Base-by-base conservation (phyloP, 495 filamentous ascomycete species). In the Xylaria castorea region DNA sequence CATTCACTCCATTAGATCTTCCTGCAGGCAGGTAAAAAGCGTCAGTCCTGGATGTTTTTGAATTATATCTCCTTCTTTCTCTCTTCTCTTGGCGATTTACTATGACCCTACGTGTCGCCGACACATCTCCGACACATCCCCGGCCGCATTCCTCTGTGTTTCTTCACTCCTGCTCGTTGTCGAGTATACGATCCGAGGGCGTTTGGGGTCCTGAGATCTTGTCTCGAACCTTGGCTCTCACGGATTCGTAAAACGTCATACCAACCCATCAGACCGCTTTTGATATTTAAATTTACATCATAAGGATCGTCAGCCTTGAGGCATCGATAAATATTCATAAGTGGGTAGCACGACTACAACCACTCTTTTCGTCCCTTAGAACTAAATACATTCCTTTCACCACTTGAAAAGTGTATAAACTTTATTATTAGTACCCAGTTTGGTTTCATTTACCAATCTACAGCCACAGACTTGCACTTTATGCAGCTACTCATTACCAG, bases 391-490 rank as follows among this genome's bases (percentile, higher is more conserved):
- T 66, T 71, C 63, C 46, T 68, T 75, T 69, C 57, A 55, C 48
- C 66, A 65, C 48, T 46, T 62, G 61, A 65, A 27, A 63, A 70
- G n/a, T 46, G 69, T 61, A 65, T 71, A 65, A 63, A 14, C 11
- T 72, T 72, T 75, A 71, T 76, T 76, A 75, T 79, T 76, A 75
- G 22, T 27, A 12, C n/a, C 40, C 20, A 34, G 3, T 32, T 16
- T 44, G 25, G 9, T 40, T 25, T n/a, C 27, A 9, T 18, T 27
- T 16, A 64, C 38, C 60, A 46, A 32, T 34, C 48, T 51, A 6
- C 46, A 22, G 32, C 53, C 1, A 18, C 12, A 32, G 14, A 57
- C 25, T 57, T 32, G 53, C 27, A 18, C 1, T 57, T 30, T 3
- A 27, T 27, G 27, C 53, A 55, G 51, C 51, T 22, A 8, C 53